Percentiles rank a stretch among this genome's conserved stretches.
Evolutionary conservation across 768 basidiomycete species (phyloP).

Genomic region (Kwoniella europaea): DNA sequence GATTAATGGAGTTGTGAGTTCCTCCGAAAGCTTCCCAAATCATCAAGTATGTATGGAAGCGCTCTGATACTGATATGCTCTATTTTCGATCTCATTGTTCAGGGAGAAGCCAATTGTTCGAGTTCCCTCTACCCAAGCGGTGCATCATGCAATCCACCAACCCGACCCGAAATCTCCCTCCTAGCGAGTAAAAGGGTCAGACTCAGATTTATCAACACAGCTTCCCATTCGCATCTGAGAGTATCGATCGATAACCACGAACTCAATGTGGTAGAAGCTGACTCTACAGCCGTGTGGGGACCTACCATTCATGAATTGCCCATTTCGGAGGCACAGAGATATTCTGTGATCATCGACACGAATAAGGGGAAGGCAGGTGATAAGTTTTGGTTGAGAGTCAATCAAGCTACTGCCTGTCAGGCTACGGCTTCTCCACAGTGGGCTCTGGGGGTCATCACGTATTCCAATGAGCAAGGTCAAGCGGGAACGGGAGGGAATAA

Average conservation of each 20-base stretch:
- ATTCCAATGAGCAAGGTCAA: slow-evolving; percentile 6
- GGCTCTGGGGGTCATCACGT: slow-evolving; percentile 27
- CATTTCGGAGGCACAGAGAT: slow-evolving; percentile 34
- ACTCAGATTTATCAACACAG: slow-evolving; percentile 30
- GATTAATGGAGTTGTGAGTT: slow-evolving; percentile 34
- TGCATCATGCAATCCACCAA: slow-evolving; percentile 15
- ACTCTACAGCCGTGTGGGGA: slow-evolving; percentile 31
- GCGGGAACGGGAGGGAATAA: too few species aligned
- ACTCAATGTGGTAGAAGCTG: slow-evolving; percentile 32
- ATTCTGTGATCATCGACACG: slow-evolving; percentile 40
- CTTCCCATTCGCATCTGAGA: slow-evolving; percentile 12
- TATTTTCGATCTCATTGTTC: neutral
- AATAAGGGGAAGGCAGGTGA: slow-evolving; percentile 29
- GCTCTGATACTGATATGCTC: neutral
- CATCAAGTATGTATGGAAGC: neutral
- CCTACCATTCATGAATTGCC: slow-evolving; percentile 30
- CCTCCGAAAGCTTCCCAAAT: neutral
- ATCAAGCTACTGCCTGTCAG: neutral
- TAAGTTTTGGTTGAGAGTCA: slow-evolving; percentile 24
- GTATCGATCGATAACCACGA: slow-evolving; percentile 27
- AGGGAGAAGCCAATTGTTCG: slow-evolving; percentile 30
- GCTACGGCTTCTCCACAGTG: neutral
- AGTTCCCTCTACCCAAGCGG: neutral
- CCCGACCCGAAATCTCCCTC: slow-evolving; percentile 22
- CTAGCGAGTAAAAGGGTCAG: slow-evolving; percentile 22